These are phyloP conservation scores for Pseudocercospora musae DNA, from an alignment of 2,329 filamentous ascomycete species.

Conservation along the genomic window DNA sequence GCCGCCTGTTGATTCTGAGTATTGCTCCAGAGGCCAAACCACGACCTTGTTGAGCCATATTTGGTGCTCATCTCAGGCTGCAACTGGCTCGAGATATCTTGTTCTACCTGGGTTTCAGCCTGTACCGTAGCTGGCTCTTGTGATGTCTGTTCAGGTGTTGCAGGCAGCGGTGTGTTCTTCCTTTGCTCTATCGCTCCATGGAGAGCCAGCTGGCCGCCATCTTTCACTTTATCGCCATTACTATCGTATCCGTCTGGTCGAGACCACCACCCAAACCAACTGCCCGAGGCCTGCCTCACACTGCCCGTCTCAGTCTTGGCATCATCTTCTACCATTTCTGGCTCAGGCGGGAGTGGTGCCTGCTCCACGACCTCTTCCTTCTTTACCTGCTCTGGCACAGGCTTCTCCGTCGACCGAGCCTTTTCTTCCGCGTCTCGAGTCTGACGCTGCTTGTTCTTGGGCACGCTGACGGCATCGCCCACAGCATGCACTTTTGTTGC, in stretches of 20 bases:
- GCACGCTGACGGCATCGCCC: slow-evolving; percentile 28
- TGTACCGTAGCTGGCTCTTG: slow-evolving; percentile 7
- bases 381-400: slow-evolving; percentile 12
- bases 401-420: slow-evolving; percentile 19
- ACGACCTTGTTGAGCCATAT: slow-evolving; percentile 36
- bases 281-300: slow-evolving; percentile 26
- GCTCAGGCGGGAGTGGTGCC: slow-evolving; percentile 45
- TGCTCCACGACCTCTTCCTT: slow-evolving; percentile 31
- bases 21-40: slow-evolving; percentile 51
- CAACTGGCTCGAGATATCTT: slow-evolving; percentile 8
- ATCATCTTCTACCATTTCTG: slow-evolving; percentile 27
- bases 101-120: background rate
- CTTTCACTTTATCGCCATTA: slow-evolving; percentile 36
- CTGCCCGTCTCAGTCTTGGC: slow-evolving; percentile 24
- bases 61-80: slow-evolving; percentile 23
- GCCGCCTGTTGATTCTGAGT: slow-evolving; percentile 42
- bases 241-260: slow-evolving; percentile 46
- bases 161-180: slow-evolving; percentile 42
- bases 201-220: slow-evolving; percentile 26
- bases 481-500: slow-evolving; percentile 48
- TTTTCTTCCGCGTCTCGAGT: slow-evolving; percentile 22
- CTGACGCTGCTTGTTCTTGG: slow-evolving; percentile 28
- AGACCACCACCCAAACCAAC: slow-evolving; percentile 52
- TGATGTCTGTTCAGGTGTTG: slow-evolving; percentile 24
- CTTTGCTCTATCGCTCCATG: slow-evolving; percentile 37